Evolutionary conservation across 2,329 filamentous ascomycete genomes (phyloP), one percentile per base, ranked within the genome.

Genomic region (Fusarium sp.): DNA sequence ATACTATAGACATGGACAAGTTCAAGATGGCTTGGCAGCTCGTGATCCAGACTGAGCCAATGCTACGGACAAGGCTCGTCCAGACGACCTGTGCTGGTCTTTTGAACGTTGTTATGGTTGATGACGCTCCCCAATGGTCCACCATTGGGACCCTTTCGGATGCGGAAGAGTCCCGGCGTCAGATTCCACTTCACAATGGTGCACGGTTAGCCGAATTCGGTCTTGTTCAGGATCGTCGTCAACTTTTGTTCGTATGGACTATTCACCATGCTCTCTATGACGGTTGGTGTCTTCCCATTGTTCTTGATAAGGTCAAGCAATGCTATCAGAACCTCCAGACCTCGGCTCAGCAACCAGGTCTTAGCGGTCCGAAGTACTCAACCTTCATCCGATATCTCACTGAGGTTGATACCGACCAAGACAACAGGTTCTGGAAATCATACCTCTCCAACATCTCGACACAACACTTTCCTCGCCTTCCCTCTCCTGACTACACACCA

Each of bases 221-320:
- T 0, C 16, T 74, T 1, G 29, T 67, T 9, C 45, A 57, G 2
- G 34, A 63, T 41, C 22, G 0, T 0, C 25, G 27, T 15, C 27
- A 46, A 0, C 12, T 46, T 7, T 62, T 18, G 6, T 73, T 78
- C 9, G 69, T 76, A 0, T 78, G 74, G 66, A 76, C 74, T 8
- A 64, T 73, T 4, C 76, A 78, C 13, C 76, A 78, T 44, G 61
- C 75, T 0, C 20, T 77, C 1, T 78, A 78, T 6, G 76, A 78
- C 16, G 76, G 76, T 10, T 77, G 74, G 73, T 75, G 66, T 56
- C 24, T 75, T 16, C 71, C 71, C 41, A 40, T 75, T 6, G 60
- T 75, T 3, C 56, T 75, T 1, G 61, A 75, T 18, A 74, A 66
- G 40, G 48, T 75, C 22, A 71, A 72, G 16, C 47, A 29, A 53